phyloP scores from a whole-genome alignment of 495 filamentous ascomycete genomes.

The Beverwykella pulmonaria region DNA sequence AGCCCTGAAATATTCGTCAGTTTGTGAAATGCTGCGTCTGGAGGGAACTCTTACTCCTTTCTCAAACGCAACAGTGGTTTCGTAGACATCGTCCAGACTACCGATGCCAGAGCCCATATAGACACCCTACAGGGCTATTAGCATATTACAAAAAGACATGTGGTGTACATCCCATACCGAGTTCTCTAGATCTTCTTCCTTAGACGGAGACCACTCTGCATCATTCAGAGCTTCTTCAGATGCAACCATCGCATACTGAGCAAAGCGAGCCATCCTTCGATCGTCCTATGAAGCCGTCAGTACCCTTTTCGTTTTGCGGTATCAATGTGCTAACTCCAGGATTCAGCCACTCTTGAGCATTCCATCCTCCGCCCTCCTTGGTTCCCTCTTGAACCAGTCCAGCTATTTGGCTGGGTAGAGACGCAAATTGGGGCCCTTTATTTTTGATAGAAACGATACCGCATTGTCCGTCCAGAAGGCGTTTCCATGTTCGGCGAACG shows the following conservation, averaged over 20 bases:
- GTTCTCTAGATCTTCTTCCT: slow-evolving; percentile 63
- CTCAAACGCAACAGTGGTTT: slow-evolving; percentile 75
- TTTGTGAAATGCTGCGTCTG: background rate
- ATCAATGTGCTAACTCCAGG: slow-evolving; percentile 50
- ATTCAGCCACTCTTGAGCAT: slow-evolving; percentile 71
- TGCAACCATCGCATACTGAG: slow-evolving; percentile 88
- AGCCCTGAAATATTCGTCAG: slow-evolving; percentile 59
- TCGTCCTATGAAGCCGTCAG: slow-evolving; percentile 57
- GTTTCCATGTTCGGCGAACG: slow-evolving; percentile 74
- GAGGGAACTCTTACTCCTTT: slow-evolving; percentile 57
- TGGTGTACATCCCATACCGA: slow-evolving; percentile 52
- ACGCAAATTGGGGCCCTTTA: slow-evolving; percentile 61
- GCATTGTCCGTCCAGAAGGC: slow-evolving; percentile 75
- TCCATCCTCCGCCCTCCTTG: slow-evolving; percentile 65
- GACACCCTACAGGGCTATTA: slow-evolving; percentile 61
- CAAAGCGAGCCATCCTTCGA: slow-evolving; percentile 86
- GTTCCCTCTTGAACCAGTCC: slow-evolving; percentile 71
- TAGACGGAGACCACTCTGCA: slow-evolving; percentile 73
- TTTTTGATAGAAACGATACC: slow-evolving; percentile 72
- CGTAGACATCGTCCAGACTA: slow-evolving; percentile 85
- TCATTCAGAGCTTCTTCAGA: slow-evolving; percentile 84
- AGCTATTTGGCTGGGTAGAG: slow-evolving; percentile 81
- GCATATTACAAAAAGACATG: background rate
- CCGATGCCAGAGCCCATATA: slow-evolving; percentile 97
- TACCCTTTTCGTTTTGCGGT: background rate